phyloP scores from a whole-genome alignment of 176 grass and related monocot species.

The Pharus latifolius region DNA sequence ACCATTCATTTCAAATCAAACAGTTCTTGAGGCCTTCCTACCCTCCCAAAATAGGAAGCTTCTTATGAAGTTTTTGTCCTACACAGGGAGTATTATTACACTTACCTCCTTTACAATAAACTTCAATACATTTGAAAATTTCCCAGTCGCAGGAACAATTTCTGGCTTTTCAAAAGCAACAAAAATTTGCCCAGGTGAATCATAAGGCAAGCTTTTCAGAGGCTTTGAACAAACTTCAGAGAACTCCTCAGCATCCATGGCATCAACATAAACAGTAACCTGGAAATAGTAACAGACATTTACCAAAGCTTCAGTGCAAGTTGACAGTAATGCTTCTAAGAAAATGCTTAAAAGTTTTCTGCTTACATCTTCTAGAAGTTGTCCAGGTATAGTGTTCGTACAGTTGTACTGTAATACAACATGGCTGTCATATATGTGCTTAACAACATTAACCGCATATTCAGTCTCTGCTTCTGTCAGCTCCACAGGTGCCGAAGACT shows the following conservation, averaged over 20 bases:
- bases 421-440: slow-evolving; percentile 76
- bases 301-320: background rate
- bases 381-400: slow-evolving; percentile 80
- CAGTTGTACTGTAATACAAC: slow-evolving; percentile 94
- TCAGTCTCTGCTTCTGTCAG: slow-evolving; percentile 93
- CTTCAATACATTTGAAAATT: slow-evolving; percentile 75
- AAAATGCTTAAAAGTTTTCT: slow-evolving; percentile 1
- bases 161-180: slow-evolving; percentile 95
- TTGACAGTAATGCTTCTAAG: slow-evolving; percentile 2
- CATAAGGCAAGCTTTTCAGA: slow-evolving; percentile 63
- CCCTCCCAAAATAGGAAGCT: no score
- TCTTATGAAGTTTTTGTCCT: no score
- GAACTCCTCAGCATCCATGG: slow-evolving; percentile 76
- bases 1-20: no score
- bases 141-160: slow-evolving; percentile 55
- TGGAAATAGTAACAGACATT: slow-evolving; percentile 31
- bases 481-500: slow-evolving; percentile 84
- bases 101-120: slow-evolving; percentile 90
- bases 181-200: slow-evolving; percentile 79
- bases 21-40: no score
- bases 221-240: slow-evolving; percentile 64
- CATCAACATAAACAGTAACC: slow-evolving; percentile 84
- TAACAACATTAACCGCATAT: slow-evolving; percentile 85
- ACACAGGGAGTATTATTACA: background rate
- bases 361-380: slow-evolving; percentile 84